Percentiles rank a stretch among this genome's conserved stretches.
phyloP scores from a whole-genome alignment of 169 alveolate species.

The Plasmodium relictum region DNA sequence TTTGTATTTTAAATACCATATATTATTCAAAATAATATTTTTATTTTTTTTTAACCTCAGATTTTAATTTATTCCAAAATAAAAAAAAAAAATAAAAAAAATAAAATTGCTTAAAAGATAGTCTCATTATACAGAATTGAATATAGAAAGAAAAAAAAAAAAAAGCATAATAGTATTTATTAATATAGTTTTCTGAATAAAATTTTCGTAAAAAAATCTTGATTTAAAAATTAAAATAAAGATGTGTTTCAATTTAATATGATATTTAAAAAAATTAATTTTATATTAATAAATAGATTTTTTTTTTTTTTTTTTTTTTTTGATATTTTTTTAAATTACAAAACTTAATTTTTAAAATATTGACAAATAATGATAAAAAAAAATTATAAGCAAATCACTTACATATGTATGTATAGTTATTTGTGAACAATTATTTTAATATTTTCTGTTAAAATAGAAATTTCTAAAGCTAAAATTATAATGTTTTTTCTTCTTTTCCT shows the following conservation, averaged over 20 bases:
- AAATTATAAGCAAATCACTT: no score
- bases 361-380: no score
- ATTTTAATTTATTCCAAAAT: slow-evolving; percentile 37
- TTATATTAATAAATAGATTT: no score
- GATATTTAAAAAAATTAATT: no score
- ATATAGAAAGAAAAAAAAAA: neutral
- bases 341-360: no score
- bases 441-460: no score
- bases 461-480: no score
- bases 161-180: neutral
- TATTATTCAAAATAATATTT: neutral
- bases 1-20: neutral
- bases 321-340: no score
- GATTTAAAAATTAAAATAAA: neutral
- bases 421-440: no score
- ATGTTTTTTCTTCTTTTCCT: neutral
- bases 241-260: no score
- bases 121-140: slow-evolving; percentile 11
- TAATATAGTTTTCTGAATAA: neutral
- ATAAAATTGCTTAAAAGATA: slow-evolving; percentile 12
- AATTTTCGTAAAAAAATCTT: neutral
- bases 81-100: slow-evolving; percentile 3
- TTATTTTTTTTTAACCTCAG: slow-evolving; percentile 30
- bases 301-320: no score
- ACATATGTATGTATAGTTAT: no score